Conservation (phyloP, 2,329 filamentous ascomycete genomes). For the Botrytis fragariae region DNA sequence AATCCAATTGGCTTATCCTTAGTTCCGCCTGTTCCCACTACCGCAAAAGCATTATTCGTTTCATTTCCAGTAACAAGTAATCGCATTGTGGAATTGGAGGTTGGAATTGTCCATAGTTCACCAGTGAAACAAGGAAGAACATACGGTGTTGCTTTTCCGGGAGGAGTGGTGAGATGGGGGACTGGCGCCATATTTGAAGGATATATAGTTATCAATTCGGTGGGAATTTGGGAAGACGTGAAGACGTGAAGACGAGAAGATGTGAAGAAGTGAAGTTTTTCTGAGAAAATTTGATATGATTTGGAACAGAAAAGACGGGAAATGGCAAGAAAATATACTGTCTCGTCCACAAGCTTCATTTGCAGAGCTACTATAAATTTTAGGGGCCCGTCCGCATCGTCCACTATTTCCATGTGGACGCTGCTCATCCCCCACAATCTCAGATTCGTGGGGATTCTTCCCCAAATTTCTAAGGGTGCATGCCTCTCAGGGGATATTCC, state of each 20-base stretch:
- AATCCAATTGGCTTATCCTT: slow-evolving; percentile 44
- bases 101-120: slow-evolving; percentile 34
- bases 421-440: neutral
- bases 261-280: neutral
- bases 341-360: neutral
- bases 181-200: neutral
- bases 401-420: slow-evolving; percentile 1
- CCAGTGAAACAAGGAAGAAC: slow-evolving; percentile 30
- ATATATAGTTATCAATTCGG: neutral
- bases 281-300: neutral
- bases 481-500: neutral
- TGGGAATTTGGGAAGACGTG: neutral
- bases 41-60: slow-evolving; percentile 33
- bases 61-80: slow-evolving; percentile 35
- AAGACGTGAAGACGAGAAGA: neutral
- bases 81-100: slow-evolving; percentile 31
- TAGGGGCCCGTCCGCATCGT: neutral
- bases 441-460: neutral
- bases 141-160: slow-evolving; percentile 22
- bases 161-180: slow-evolving; percentile 9
- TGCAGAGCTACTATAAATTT: neutral
- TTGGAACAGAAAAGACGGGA: neutral
- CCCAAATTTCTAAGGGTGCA: neutral
- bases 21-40: slow-evolving; percentile 33
- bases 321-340: neutral